Base-by-base conservation (phyloP, 192 early-diverging fungal genomes). In the Gonapodya prolifera region DNA sequence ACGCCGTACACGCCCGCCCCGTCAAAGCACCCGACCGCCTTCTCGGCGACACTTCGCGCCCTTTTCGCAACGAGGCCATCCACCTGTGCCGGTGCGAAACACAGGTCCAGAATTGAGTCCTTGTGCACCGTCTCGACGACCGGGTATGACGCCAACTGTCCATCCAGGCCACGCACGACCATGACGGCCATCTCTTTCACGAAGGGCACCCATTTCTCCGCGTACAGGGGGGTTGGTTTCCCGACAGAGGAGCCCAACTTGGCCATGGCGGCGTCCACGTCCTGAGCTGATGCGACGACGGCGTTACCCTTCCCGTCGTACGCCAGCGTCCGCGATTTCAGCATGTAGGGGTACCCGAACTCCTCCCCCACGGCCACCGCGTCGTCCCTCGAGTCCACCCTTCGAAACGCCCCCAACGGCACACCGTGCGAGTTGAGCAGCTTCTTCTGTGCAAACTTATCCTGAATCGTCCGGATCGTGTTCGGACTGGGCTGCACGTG, bases 261-360 rank as follows among this genome's bases (percentile, higher is more conserved):
- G 23, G 84, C 78, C 30, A 94, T 84, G 0, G 91, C 91, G 31
- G 76, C 78, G 2, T 83, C 78, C 61, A 94, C 86, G 75, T 98
- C 96, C 34, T 69, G 81, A 45, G 87, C 88, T 16, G 83, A 86
- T 75, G 91, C 87, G 30, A 98, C 89, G 1, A 98, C 93, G 78
- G 92, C 90, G 86, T 99, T 99, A 0, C 98, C 98, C 34, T 91
- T 88, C 30, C 92, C 98, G 79, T 99, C 98, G 81, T 99, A 99
- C 1, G 98, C 96, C 76, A 95, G 83, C 2, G 91, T 93, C 80
- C 93, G 94, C 77, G 92, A 91, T 85, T 99, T 99, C 35, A 99
- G 87, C 92, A 99, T 96, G 76, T 97, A 86, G 2, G 98, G 98
- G 76, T 89, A 98, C 2, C 96, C 96, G 83, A 91, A 96, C 75